A percentile compares a stretch with the other conserved stretches of the same genome.
Evolutionary conservation across 176 grass and related monocot genomes (phyloP).

Genomic region (Eremochloa ophiuroides): DNA sequence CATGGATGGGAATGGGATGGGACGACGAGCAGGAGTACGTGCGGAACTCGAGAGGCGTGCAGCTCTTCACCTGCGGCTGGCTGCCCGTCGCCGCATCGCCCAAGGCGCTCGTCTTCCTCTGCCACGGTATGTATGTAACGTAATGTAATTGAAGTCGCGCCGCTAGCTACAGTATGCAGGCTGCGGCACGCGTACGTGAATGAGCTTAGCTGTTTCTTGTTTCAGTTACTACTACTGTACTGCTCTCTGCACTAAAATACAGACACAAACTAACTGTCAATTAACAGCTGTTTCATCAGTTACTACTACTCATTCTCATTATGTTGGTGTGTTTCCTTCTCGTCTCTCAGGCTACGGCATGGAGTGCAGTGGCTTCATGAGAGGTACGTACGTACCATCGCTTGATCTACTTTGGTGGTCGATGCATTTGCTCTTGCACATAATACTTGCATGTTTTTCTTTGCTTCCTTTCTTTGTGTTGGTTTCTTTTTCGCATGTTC

Average conservation of each 20-base stretch:
- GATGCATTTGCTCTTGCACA: background rate
- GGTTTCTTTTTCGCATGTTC: no score
- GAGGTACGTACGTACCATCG: constrained; percentile 28
- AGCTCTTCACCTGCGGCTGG: constrained; percentile 97
- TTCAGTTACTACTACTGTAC: background rate
- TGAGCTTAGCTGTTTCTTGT: background rate
- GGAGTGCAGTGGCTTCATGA: constrained; percentile 96
- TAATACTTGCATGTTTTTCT: background rate
- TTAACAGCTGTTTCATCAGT: background rate
- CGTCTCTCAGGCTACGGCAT: constrained; percentile 65
- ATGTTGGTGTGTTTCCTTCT: no score
- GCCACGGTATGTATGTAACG: constrained; percentile 69
- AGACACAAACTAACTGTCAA: background rate
- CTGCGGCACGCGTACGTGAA: background rate
- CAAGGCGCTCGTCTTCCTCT: constrained; percentile 95
- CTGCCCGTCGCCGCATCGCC: constrained; percentile 47
- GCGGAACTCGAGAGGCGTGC: constrained; percentile 66
- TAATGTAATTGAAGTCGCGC: background rate
- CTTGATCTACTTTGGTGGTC: no score
- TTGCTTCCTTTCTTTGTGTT: background rate
- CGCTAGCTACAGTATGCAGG: no score
- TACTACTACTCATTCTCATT: background rate
- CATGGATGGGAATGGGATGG: background rate
- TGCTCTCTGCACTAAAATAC: background rate
- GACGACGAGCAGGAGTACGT: constrained; percentile 58